Evolutionary conservation across 768 basidiomycete genomes (phyloP).

Genomic region (Pisolithus marmoratus): DNA sequence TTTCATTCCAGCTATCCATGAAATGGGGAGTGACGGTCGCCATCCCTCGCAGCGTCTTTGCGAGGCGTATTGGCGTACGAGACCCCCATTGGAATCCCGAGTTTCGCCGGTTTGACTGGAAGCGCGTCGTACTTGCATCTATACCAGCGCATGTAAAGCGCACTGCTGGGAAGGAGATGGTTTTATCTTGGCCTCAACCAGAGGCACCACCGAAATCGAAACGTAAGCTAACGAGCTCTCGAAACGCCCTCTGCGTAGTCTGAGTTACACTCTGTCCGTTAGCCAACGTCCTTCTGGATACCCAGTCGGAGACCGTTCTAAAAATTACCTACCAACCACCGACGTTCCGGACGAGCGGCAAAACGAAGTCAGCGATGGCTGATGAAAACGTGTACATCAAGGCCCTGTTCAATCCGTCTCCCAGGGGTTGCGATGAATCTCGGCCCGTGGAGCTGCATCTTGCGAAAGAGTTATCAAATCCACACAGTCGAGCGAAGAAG

Average conservation of each 20-base stretch:
- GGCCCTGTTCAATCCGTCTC: conserved; percentile 36
- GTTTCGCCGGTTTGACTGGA: conserved; percentile 61
- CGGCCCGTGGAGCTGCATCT: conserved; percentile 64
- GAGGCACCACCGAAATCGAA: conserved; percentile 33
- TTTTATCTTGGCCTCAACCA: conserved; percentile 68
- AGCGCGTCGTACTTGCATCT: conserved; percentile 63
- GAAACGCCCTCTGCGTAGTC: not conserved
- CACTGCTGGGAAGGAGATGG: conserved; percentile 28
- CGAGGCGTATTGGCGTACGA: conserved; percentile 60
- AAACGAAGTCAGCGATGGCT: conserved; percentile 36
- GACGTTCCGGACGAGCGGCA: conserved; percentile 30
- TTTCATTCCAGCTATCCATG: not conserved
- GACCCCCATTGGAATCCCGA: conserved; percentile 53
- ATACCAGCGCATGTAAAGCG: conserved; percentile 46
- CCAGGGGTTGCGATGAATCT: conserved; percentile 41
- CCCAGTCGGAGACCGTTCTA: conserved; percentile 51
- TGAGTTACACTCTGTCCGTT: not conserved
- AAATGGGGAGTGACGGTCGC: no score
- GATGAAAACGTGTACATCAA: conserved; percentile 58
- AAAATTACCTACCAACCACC: conserved; percentile 71
- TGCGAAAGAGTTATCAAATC: conserved; percentile 68
- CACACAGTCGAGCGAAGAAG: conserved; percentile 79
- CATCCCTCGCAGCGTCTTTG: conserved; percentile 57
- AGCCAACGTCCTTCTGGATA: conserved; percentile 53
- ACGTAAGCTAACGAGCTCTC: conserved; percentile 12